Conservation (phyloP, 2,329 filamentous ascomycete species). For the Aspergillus transmontanensis region DNA sequence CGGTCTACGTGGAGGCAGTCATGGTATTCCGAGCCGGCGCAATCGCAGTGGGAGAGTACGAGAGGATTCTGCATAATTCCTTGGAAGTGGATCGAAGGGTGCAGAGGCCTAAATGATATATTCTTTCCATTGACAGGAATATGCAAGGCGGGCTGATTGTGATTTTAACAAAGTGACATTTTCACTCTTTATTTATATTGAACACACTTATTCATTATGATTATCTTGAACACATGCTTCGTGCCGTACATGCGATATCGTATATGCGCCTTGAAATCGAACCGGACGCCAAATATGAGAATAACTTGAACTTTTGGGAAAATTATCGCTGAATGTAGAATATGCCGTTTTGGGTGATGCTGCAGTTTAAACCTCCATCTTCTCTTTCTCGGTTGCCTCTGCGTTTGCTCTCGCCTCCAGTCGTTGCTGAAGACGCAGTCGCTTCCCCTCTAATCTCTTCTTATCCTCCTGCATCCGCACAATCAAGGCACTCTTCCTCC, state of each 20-base stretch:
- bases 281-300: constrained; percentile 3
- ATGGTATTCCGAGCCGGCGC: constrained; percentile 77
- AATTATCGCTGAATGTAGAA: background rate
- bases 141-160: background rate
- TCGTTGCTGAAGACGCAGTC: constrained; percentile 24
- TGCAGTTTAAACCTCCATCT: constrained; percentile 18
- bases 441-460: constrained; percentile 48
- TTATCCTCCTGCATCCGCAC: constrained; percentile 59
- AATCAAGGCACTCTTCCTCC: constrained; percentile 59
- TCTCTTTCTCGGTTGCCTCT: constrained; percentile 20
- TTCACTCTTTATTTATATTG: background rate
- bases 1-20: constrained; percentile 68
- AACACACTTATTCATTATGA: constrained; percentile 2
- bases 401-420: constrained; percentile 12
- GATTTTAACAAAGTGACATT: background rate
- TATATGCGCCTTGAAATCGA: constrained; percentile 10
- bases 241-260: background rate
- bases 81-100: constrained; percentile 37
- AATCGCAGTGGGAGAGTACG: constrained; percentile 71
- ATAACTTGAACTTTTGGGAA: constrained; percentile 4
- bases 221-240: constrained; percentile 6
- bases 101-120: constrained; percentile 8
- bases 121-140: background rate
- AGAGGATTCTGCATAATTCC: constrained; percentile 56
- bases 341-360: background rate